A percentile compares a stretch with the other conserved stretches of the same genome.
Conservation (phyloP, 2,329 filamentous ascomycete species). For the Alternaria arborescens region DNA sequence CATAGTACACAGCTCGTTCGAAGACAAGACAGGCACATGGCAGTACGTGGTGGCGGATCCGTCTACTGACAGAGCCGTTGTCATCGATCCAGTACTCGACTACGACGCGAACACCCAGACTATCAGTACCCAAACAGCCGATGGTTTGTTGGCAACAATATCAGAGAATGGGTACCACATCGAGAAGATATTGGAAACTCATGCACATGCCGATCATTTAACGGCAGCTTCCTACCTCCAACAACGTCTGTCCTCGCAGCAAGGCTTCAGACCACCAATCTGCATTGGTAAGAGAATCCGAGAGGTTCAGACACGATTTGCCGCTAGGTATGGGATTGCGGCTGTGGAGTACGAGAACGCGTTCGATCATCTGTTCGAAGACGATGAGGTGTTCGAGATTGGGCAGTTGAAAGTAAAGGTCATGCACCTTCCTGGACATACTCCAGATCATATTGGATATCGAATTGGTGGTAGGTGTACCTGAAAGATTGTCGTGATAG, state of each 20-base stretch:
- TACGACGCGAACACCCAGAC: constrained; percentile 57
- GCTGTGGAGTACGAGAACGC: constrained; percentile 54
- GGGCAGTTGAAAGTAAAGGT: constrained; percentile 58
- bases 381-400: constrained; percentile 63
- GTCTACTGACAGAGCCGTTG: constrained; percentile 57
- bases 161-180: constrained; percentile 59
- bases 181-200: constrained; percentile 67
- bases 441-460: constrained; percentile 69
- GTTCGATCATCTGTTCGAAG: constrained; percentile 64
- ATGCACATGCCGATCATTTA: constrained; percentile 68
- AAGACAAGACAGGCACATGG: constrained; percentile 62
- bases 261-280: constrained; percentile 54
- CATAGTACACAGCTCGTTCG: constrained; percentile 42
- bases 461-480: constrained; percentile 53
- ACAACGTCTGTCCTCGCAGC: constrained; percentile 42
- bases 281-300: constrained; percentile 66
- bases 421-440: constrained; percentile 68
- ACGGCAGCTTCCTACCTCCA: constrained; percentile 68
- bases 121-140: constrained; percentile 63
- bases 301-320: constrained; percentile 62
- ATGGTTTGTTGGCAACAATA: constrained; percentile 59
- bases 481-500: background rate
- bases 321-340: constrained; percentile 58
- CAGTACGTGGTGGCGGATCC: constrained; percentile 69
- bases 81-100: constrained; percentile 71